Conservation (phyloP, 805 yeast genomes). For the Candida koratica region DNA sequence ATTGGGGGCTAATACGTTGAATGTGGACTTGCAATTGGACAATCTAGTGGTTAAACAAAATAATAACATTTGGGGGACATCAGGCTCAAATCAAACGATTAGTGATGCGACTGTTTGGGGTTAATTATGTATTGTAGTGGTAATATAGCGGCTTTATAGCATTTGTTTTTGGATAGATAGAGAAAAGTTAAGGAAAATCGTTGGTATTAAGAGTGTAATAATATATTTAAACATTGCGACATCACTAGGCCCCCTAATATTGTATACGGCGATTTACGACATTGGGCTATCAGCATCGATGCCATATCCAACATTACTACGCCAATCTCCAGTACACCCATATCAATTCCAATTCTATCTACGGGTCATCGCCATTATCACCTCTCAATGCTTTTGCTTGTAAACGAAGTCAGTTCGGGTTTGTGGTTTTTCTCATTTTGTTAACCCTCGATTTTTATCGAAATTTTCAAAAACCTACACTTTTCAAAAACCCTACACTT, state of each 20-base stretch:
- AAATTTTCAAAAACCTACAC: constrained; percentile 6
- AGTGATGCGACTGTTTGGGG: constrained; percentile 13
- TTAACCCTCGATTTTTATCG: constrained; percentile 7
- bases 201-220: constrained; percentile 7
- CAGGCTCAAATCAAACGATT: constrained; percentile 1
- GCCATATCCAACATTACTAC: too few relatives aligned
- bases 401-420: not conserved
- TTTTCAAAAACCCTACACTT: constrained; percentile 5
- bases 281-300: too few relatives aligned
- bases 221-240: too few relatives aligned
- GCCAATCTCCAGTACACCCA: too few relatives aligned
- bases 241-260: too few relatives aligned
- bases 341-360: too few relatives aligned
- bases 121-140: constrained; percentile 4
- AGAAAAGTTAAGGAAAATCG: constrained; percentile 6
- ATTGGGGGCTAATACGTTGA: constrained; percentile 4
- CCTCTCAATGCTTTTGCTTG: too few relatives aligned
- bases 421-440: constrained; percentile 1
- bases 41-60: constrained; percentile 4
- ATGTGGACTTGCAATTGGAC: constrained; percentile 3
- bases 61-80: constrained; percentile 11
- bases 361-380: too few relatives aligned
- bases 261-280: too few relatives aligned
- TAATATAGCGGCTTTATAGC: constrained; percentile 1
- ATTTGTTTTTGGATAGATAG: constrained; percentile 8